Percentiles rank a stretch among this genome's conserved stretches.
These are phyloP conservation scores for Neonectria ditissima DNA, from an alignment of 2,329 filamentous ascomycete genomes.

Conservation along the genomic window DNA sequence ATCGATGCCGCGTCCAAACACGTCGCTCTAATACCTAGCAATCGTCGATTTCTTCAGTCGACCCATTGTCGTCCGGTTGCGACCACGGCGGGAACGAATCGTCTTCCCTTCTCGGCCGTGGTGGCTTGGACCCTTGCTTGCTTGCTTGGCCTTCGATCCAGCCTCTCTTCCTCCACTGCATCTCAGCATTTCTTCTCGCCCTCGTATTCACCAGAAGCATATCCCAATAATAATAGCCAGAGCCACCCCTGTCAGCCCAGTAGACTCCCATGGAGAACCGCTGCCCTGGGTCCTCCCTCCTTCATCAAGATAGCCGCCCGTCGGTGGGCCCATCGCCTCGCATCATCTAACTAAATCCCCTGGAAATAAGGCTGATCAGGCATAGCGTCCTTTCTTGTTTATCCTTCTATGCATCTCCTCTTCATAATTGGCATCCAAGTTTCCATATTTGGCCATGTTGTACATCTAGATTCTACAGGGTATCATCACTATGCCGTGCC, in stretches of 20 bases:
- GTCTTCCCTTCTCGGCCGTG: background rate
- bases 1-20: constrained; percentile 4
- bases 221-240: background rate
- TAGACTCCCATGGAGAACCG: constrained; percentile 13
- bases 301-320: constrained; percentile 25
- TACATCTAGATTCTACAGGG: constrained; percentile 28
- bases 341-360: constrained; percentile 3
- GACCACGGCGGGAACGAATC: background rate
- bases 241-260: background rate
- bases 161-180: background rate
- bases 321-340: background rate
- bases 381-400: constrained; percentile 1
- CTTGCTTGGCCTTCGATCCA: background rate
- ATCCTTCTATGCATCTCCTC: constrained; percentile 1
- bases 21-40: background rate
- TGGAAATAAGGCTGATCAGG: constrained; percentile 5
- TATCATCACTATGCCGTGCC: constrained; percentile 14
- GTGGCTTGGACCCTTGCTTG: background rate
- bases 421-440: background rate
- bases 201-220: constrained; percentile 1
- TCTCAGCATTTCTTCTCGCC: background rate
- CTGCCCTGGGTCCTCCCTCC: constrained; percentile 16
- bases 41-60: constrained; percentile 4
- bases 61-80: constrained; percentile 21
- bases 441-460: constrained; percentile 13